These are phyloP conservation scores for Cephalotrichum gorgonifer DNA, from an alignment of 2,329 filamentous ascomycete species.

Conservation along the genomic window DNA sequence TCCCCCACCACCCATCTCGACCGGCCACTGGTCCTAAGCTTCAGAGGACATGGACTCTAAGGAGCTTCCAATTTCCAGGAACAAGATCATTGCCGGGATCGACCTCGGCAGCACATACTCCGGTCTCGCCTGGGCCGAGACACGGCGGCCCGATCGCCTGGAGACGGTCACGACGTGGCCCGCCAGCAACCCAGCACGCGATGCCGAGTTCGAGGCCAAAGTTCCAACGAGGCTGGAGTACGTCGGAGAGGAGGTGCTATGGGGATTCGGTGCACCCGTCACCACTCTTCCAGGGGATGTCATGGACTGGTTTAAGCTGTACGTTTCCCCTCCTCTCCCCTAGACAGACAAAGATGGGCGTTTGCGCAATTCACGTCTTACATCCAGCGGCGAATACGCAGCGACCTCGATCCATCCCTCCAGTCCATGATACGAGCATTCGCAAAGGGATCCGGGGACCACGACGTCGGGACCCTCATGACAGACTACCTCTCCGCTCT, in stretches of 20 bases:
- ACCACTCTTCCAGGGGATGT: constrained; percentile 25
- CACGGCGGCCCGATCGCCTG: constrained; percentile 27
- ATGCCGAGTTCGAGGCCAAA: constrained; percentile 30
- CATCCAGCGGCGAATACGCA: no score
- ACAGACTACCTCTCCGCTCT: constrained; percentile 38
- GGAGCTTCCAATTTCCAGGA: background rate
- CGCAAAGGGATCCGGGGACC: constrained; percentile 14
- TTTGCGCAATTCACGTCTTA: no score
- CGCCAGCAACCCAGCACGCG: constrained; percentile 20
- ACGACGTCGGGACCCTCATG: constrained; percentile 26
- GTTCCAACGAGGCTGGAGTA: constrained; percentile 39
- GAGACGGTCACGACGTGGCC: constrained; percentile 35
- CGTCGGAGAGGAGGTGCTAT: constrained; percentile 28
- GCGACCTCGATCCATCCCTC: constrained; percentile 25
- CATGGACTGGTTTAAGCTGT: constrained; percentile 41
- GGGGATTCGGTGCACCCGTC: constrained; percentile 38
- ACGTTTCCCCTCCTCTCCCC: constrained; percentile 13
- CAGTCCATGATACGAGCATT: constrained; percentile 19
- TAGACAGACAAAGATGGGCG: no score
- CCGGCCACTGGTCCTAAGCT: no score
- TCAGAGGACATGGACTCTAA: background rate
- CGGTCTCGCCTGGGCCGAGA: constrained; percentile 41
- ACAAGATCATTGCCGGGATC: constrained; percentile 39
- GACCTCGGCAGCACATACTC: constrained; percentile 49
- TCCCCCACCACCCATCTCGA: no score